phyloP scores from a whole-genome alignment of 805 yeast genomes.

The Ascoidea rubescens region DNA sequence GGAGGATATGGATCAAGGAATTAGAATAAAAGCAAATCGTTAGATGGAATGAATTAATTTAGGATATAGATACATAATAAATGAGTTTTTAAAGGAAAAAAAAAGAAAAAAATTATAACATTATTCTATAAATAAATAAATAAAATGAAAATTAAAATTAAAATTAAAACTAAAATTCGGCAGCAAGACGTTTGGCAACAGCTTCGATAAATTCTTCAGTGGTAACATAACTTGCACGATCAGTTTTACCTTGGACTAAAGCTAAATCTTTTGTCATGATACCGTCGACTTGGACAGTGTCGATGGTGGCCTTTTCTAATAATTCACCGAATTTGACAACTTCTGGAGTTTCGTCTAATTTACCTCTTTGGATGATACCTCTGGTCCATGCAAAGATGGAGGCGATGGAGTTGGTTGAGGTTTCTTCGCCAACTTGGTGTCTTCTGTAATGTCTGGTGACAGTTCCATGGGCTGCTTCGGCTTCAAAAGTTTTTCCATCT shows the following conservation, averaged over 20 bases:
- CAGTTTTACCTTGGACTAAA: conserved; percentile 49
- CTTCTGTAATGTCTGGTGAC: conserved; percentile 80
- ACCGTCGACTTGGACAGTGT: conserved; percentile 61
- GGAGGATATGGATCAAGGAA: too few relatives aligned
- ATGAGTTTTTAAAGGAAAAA: too few relatives aligned
- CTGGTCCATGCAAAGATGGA: conserved; percentile 82
- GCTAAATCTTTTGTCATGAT: conserved; percentile 80
- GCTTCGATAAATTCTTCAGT: conserved; percentile 70
- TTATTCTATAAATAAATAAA: too few relatives aligned
- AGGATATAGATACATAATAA: too few relatives aligned
- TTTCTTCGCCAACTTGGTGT: conserved; percentile 69
- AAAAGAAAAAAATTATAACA: too few relatives aligned
- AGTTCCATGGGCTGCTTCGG: conserved; percentile 83
- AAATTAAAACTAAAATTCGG: too few relatives aligned
- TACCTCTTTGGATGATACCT: conserved; percentile 73
- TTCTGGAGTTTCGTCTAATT: conserved; percentile 56
- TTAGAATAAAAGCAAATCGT: too few relatives aligned
- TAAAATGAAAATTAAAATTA: too few relatives aligned
- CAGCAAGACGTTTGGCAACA: too few relatives aligned
- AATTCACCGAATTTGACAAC: conserved; percentile 52
- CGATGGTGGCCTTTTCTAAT: conserved; percentile 54
- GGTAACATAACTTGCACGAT: conserved; percentile 50
- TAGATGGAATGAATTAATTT: too few relatives aligned
- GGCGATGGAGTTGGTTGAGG: conserved; percentile 77
- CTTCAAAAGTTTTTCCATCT: conserved; percentile 75